Conservation (phyloP, 129 eudicot species). For the Logfia minima region DNA sequence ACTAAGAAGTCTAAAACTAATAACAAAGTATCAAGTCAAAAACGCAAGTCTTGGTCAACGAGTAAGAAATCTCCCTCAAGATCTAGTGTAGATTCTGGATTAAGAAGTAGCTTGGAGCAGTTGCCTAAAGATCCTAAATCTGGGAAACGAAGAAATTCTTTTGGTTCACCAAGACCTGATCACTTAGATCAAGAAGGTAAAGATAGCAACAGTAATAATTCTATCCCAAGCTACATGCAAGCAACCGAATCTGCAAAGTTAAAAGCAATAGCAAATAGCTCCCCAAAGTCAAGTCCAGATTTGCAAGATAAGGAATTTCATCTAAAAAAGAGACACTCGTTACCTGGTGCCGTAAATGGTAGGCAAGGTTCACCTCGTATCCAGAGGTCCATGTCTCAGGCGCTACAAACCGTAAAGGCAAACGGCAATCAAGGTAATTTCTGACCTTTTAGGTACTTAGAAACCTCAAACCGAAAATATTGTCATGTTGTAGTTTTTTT, state of each 20-base stretch:
- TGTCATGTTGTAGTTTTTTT: background rate
- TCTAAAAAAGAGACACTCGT: constrained; percentile 72
- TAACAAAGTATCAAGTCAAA: constrained; percentile 47
- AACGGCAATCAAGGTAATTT: constrained; percentile 60
- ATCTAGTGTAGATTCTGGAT: constrained; percentile 27
- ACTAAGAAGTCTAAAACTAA: constrained; percentile 46
- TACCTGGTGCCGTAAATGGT: constrained; percentile 62
- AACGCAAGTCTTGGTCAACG: constrained; percentile 51
- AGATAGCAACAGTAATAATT: constrained; percentile 53
- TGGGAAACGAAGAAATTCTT: constrained; percentile 67
- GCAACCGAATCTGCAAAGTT: constrained; percentile 92
- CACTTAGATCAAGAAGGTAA: constrained; percentile 61
- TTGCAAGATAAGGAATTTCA: constrained; percentile 68
- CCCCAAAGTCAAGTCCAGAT: constrained; percentile 93
- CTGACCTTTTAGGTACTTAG: background rate
- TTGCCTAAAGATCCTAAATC: constrained; percentile 61
- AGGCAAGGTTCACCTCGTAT: constrained; percentile 81
- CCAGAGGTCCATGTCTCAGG: constrained; percentile 67
- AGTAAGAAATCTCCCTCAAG: constrained; percentile 39
- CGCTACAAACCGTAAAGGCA: constrained; percentile 64
- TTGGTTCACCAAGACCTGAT: constrained; percentile 64
- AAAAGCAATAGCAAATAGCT: constrained; percentile 63
- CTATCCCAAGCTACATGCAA: constrained; percentile 91
- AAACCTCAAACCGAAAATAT: background rate
- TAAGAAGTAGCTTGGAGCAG: constrained; percentile 59